Evolutionary conservation across 1,284 basidiomycete species (phyloP).

Genomic region (Jaminaea rosea): DNA sequence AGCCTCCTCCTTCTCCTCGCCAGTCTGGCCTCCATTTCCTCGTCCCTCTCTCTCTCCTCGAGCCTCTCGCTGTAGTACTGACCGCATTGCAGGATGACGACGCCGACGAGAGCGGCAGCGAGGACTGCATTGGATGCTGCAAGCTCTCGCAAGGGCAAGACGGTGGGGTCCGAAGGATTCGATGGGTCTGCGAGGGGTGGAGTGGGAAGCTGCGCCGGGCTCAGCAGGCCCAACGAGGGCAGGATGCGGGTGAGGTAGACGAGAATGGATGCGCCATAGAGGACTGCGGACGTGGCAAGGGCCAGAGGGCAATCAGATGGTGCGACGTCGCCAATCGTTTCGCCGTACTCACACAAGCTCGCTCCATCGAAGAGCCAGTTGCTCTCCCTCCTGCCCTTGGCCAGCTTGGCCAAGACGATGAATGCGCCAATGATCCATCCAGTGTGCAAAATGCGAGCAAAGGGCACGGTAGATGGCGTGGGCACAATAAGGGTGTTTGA

Average conservation of each 20-base stretch:
- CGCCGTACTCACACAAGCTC: constrained; percentile 31
- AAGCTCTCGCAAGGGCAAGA: constrained; percentile 35
- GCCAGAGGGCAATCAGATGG: no score
- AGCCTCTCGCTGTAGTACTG: constrained; percentile 45
- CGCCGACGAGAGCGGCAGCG: constrained; percentile 40
- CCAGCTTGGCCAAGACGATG: constrained; percentile 28
- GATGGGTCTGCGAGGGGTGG: constrained; percentile 8
- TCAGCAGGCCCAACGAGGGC: constrained; percentile 12
- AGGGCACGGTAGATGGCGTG: no score
- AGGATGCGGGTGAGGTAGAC: constrained; percentile 38
- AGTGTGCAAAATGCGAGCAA: constrained; percentile 18
- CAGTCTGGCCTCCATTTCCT: constrained; percentile 41
- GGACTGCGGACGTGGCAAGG: constrained; percentile 12
- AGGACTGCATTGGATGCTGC: constrained; percentile 41
- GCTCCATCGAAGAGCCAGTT: constrained; percentile 47
- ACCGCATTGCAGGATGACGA: constrained; percentile 41
- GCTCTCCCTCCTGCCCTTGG: constrained; percentile 32
- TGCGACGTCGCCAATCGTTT: neutral
- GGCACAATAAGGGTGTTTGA: constrained; percentile 30
- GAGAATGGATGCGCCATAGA: constrained; percentile 35
- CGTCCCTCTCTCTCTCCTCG: constrained; percentile 42
- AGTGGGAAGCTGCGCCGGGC: constrained; percentile 13
- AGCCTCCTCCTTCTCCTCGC: constrained; percentile 14
- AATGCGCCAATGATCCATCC: constrained; percentile 19
- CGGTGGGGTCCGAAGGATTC: constrained; percentile 5